Evolutionary conservation across 768 basidiomycete genomes (phyloP).

Genomic region (Panaeolus papilionaceus): DNA sequence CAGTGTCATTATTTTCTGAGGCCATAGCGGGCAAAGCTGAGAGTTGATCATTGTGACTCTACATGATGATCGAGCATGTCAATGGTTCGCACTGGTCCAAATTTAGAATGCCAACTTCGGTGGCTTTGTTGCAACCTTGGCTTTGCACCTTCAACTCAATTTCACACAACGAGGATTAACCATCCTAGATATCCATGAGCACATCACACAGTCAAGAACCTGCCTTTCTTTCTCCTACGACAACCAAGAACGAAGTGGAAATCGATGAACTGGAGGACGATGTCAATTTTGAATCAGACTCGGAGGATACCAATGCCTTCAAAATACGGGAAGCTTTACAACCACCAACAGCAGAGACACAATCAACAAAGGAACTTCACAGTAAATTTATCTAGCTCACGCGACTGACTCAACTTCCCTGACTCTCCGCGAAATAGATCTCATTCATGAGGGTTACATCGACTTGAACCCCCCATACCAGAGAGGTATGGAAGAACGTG

Average conservation of each 20-base stretch:
- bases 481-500: conserved; percentile 52
- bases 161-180: background rate
- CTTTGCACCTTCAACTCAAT: background rate
- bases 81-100: background rate
- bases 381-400: conserved; percentile 37
- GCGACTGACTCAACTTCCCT: background rate
- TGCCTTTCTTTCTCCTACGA: conserved; percentile 6
- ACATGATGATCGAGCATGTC: no score
- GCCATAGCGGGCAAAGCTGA: background rate
- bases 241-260: conserved; percentile 35
- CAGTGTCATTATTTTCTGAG: conserved; percentile 3
- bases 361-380: conserved; percentile 54
- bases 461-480: conserved; percentile 78
- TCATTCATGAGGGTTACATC: conserved; percentile 73
- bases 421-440: conserved; percentile 40
- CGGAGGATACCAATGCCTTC: conserved; percentile 43
- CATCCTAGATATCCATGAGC: conserved; percentile 5
- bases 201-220: background rate
- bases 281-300: conserved; percentile 40
- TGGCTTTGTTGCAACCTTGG: background rate
- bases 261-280: conserved; percentile 57
- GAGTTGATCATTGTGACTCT: background rate
- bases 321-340: conserved; percentile 48
- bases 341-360: conserved; percentile 45
- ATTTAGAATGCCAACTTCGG: conserved; percentile 5